Conservation (phyloP, 768 basidiomycete genomes). For the Stropharia rugosoannulata region DNA sequence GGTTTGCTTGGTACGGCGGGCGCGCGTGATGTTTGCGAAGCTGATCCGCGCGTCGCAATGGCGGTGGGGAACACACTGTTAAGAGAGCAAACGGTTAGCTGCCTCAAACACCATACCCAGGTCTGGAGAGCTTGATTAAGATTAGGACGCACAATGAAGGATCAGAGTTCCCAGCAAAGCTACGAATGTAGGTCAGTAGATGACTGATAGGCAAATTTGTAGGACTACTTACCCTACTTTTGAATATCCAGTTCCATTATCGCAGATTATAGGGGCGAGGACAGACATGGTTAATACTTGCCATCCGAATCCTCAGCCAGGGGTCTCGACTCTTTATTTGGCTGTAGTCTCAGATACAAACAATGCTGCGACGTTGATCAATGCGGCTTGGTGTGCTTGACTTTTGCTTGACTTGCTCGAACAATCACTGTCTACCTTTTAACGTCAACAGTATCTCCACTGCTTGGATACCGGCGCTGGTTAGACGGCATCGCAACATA, state of each 20-base stretch:
- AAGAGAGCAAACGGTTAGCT: constrained; percentile 6
- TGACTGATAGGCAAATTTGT: not conserved
- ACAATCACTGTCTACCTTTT: too few species aligned
- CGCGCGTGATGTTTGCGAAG: constrained; percentile 61
- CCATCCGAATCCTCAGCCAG: constrained; percentile 3
- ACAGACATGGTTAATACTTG: constrained; percentile 58
- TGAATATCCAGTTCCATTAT: constrained; percentile 96
- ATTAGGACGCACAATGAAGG: constrained; percentile 82
- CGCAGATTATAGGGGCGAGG: constrained; percentile 93
- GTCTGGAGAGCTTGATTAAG: constrained; percentile 4
- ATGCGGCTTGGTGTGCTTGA: too few species aligned
- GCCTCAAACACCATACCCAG: not conserved
- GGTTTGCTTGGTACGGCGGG: constrained; percentile 84
- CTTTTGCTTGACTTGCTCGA: too few species aligned
- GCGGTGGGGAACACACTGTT: constrained; percentile 95
- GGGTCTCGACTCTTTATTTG: constrained; percentile 16
- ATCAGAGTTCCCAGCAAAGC: constrained; percentile 98
- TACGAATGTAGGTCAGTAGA: constrained; percentile 27
- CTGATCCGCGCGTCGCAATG: constrained; percentile 84
- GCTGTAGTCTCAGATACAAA: constrained; percentile 11
- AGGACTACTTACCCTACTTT: constrained; percentile 80
- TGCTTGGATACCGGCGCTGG: too few species aligned
- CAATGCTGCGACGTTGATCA: not conserved
- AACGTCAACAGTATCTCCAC: too few species aligned
- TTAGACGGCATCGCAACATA: too few species aligned